Base-by-base conservation (phyloP, 2,329 filamentous ascomycete genomes). In the Stromatinia cepivora region DNA sequence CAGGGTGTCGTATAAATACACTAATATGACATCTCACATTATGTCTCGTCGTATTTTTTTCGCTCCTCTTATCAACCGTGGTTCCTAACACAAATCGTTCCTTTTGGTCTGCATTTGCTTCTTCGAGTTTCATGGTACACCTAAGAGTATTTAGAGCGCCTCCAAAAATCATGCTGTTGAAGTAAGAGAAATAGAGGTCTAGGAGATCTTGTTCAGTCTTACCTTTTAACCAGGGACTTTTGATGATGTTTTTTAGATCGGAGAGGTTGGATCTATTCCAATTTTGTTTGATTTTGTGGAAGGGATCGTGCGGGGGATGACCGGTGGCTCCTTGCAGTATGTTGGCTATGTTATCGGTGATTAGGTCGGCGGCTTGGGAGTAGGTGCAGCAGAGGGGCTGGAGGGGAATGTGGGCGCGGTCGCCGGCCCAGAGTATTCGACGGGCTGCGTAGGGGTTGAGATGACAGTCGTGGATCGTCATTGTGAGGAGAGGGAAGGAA, bases 361-460 rank as follows among this genome's bases (percentile, higher is more conserved):
- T 68, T 28, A 68, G 50, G 13, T 68, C 58, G 22, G 66, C 66
- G 6, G 66, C 66, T 64, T 68, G 57, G 6, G 46, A 20, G 31
- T 68, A 68, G 11, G 66, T 68, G n/a, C 58, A 68, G 46, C 57
- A 58, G 22, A 68, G 58, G 7, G 66, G 66, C 9, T 64, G 57
- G 1, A 68, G 56, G 20, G 66, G 58, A 3, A 36, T 39, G 5
- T 64, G 58, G 15, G 48, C 48, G 36, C 57, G 28, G 22, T 68
- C 66, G 7, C 57, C 66, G 7, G 39, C 36, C 66, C 66, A 68
- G 22, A 68, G 58, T 20, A 68, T 64, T 2, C 66, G 58, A 2
- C 50, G 66, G 13, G 58, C 66, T 1, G 66, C 66, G 39, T 64
- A 68, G 6, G 66, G 66, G 20, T 68, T 68, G 11, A 68, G 66